phyloP scores from a whole-genome alignment of 1,139 yeast genomes.

The Suhomyces wounanorum region DNA sequence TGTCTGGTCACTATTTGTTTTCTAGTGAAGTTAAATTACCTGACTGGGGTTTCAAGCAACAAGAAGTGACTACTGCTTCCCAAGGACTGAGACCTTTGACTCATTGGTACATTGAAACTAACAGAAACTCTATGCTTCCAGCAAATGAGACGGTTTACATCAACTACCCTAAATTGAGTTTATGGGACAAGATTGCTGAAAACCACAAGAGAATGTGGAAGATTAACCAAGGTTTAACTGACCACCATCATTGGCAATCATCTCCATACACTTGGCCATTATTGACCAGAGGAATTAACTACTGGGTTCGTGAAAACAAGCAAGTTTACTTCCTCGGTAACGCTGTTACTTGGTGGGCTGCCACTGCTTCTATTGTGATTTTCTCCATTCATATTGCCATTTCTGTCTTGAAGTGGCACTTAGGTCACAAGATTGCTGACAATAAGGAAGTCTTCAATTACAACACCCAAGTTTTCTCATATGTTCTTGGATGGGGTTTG shows the following conservation, averaged over 20 bases:
- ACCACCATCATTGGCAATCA: conserved; percentile 86
- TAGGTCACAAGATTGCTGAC: conserved; percentile 51
- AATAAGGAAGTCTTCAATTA: conserved; percentile 66
- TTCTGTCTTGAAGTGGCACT: conserved; percentile 76
- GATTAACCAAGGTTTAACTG: conserved; percentile 81
- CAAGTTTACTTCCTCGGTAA: conserved; percentile 91
- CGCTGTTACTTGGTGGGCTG: conserved; percentile 86
- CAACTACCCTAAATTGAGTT: conserved; percentile 63
- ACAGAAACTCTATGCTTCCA: conserved; percentile 44
- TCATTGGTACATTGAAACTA: conserved; percentile 87
- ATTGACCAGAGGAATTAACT: conserved; percentile 87
- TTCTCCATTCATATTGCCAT: conserved; percentile 56
- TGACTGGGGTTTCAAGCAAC: conserved; percentile 95
- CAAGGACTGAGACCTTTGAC: conserved; percentile 76
- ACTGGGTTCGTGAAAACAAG: conserved; percentile 78
- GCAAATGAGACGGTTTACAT: conserved; percentile 34
- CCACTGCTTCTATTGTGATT: conserved; percentile 57
- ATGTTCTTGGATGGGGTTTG: conserved; percentile 76
- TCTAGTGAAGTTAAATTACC: conserved; percentile 87
- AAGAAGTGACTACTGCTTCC: conserved; percentile 90
- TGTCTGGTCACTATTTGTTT: conserved; percentile 87
- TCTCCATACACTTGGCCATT: conserved; percentile 89
- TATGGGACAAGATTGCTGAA: conserved; percentile 73
- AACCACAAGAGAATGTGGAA: conserved; percentile 90
- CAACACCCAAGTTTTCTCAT: conserved; percentile 69